Evolutionary conservation across 2,329 filamentous ascomycete genomes (phyloP).

Genomic region (Coccinonectria pachysandricola): DNA sequence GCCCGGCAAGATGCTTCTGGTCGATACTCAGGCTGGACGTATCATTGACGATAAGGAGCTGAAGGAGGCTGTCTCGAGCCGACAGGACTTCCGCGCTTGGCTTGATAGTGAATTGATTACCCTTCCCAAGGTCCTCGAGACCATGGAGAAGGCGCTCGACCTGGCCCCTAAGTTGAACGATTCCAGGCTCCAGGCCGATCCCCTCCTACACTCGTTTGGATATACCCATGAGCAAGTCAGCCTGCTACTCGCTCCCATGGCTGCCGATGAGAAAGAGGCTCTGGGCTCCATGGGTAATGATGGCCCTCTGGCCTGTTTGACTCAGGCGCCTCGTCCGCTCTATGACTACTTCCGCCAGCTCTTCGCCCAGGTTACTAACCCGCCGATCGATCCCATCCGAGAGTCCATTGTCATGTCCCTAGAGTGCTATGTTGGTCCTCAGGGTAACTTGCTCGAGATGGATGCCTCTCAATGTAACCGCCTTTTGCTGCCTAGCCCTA

Average conservation of each 20-base stretch:
- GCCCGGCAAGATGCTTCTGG: slow-evolving; percentile 90
- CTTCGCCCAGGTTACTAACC: slow-evolving; percentile 96
- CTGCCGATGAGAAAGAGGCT: slow-evolving; percentile 92
- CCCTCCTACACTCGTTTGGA: slow-evolving; percentile 74
- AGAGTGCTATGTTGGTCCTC: slow-evolving; percentile 90
- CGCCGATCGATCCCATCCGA: slow-evolving; percentile 91
- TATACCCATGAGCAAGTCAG: slow-evolving; percentile 95
- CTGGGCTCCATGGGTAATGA: slow-evolving; percentile 98
- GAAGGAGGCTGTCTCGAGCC: slow-evolving; percentile 77
- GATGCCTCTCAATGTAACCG: slow-evolving; percentile 79
- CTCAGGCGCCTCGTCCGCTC: slow-evolving; percentile 77
- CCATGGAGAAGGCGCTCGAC: slow-evolving; percentile 49
- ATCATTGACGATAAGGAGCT: slow-evolving; percentile 92
- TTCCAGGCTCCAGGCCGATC: slow-evolving; percentile 69
- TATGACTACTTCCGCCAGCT: slow-evolving; percentile 97
- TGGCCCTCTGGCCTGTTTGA: slow-evolving; percentile 81
- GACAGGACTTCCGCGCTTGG: slow-evolving; percentile 83
- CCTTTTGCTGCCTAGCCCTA: slow-evolving; percentile 76
- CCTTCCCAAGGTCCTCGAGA: slow-evolving; percentile 62
- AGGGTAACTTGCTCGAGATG: slow-evolving; percentile 93
- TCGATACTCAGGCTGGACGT: slow-evolving; percentile 79
- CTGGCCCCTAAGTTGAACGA: slow-evolving; percentile 59
- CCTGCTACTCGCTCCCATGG: slow-evolving; percentile 87
- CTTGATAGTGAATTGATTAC: slow-evolving; percentile 77
- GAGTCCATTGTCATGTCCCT: slow-evolving; percentile 98